These are phyloP conservation scores for Xanthoparmelia taractica DNA, from an alignment of 495 filamentous ascomycete species.

Conservation along the genomic window DNA sequence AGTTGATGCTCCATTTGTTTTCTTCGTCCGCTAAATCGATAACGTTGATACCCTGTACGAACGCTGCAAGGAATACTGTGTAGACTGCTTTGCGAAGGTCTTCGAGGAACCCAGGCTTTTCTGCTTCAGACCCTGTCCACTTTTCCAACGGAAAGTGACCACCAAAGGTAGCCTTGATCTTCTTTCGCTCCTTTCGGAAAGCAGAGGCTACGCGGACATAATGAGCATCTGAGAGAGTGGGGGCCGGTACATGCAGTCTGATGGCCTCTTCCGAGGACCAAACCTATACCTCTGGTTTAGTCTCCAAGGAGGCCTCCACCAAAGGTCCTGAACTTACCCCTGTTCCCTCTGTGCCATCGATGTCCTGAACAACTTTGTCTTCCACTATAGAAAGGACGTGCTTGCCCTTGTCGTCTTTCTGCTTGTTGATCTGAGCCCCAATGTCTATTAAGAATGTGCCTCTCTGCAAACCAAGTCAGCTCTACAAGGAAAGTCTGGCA, in stretches of 20 bases:
- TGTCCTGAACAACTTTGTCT: slow-evolving; percentile 72
- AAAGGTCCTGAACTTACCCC: slow-evolving; percentile 43
- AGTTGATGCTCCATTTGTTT: slow-evolving; percentile 57
- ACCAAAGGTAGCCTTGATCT: slow-evolving; percentile 34
- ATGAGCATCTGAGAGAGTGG: slow-evolving; percentile 57
- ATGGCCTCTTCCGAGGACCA: slow-evolving; percentile 52
- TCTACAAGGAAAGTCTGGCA: too few relatives aligned
- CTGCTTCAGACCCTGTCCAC: slow-evolving; percentile 35
- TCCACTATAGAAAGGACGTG: slow-evolving; percentile 57
- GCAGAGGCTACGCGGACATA: slow-evolving; percentile 59
- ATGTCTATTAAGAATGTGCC: slow-evolving; percentile 58
- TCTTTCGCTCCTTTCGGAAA: slow-evolving; percentile 48
- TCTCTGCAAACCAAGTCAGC: too few relatives aligned
- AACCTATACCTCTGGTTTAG: not conserved
- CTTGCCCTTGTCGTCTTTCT: slow-evolving; percentile 40
- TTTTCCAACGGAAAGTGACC: slow-evolving; percentile 37
- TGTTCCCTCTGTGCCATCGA: slow-evolving; percentile 61
- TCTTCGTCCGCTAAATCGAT: slow-evolving; percentile 54
- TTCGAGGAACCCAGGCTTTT: slow-evolving; percentile 48
- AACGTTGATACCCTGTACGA: slow-evolving; percentile 59
- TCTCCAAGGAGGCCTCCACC: not conserved
- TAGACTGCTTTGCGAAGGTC: slow-evolving; percentile 55
- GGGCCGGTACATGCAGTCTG: slow-evolving; percentile 53
- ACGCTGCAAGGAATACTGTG: slow-evolving; percentile 53
- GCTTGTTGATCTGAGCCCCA: slow-evolving; percentile 52